These are phyloP conservation scores for Solanum rostratum DNA, from an alignment of 257 asterid genomes.

Conservation along the genomic window DNA sequence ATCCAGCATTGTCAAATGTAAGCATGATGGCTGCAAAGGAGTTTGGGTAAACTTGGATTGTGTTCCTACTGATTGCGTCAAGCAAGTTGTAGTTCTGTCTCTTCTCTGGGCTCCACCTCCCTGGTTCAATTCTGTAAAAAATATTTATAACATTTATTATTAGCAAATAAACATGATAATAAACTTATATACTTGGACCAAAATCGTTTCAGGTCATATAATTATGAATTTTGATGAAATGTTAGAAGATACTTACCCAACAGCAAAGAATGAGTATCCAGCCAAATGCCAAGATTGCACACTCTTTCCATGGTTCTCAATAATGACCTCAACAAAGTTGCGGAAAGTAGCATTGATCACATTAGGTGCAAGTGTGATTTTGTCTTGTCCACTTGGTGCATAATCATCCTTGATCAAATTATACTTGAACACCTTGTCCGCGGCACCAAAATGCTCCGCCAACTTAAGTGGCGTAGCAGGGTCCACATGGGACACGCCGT, in stretches of 20 bases:
- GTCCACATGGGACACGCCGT: slow-evolving; percentile 42
- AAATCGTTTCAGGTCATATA: background rate
- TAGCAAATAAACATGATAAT: background rate
- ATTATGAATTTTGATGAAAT: background rate
- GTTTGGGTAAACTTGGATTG: slow-evolving; percentile 47
- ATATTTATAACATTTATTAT: too few relatives aligned
- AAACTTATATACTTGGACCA: slow-evolving; percentile 42
- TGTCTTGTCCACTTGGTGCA: background rate
- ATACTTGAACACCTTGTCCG: slow-evolving; percentile 41
- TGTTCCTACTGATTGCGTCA: slow-evolving; percentile 44
- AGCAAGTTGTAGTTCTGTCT: slow-evolving; percentile 37
- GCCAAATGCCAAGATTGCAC: slow-evolving; percentile 50
- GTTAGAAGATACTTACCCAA: slow-evolving; percentile 25
- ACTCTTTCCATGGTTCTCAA: slow-evolving; percentile 16
- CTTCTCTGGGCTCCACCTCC: slow-evolving; percentile 32
- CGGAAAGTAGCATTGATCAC: slow-evolving; percentile 34
- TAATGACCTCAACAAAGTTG: slow-evolving; percentile 28
- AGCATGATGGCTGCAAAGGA: slow-evolving; percentile 47
- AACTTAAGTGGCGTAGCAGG: slow-evolving; percentile 46
- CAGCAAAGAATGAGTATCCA: slow-evolving; percentile 60
- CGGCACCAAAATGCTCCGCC: slow-evolving; percentile 41
- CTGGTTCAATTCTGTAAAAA: slow-evolving; percentile 38
- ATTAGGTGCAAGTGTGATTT: slow-evolving; percentile 14
- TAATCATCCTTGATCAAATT: slow-evolving; percentile 30
- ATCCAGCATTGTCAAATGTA: slow-evolving; percentile 50